Evolutionary conservation across 192 early-diverging fungal genomes (phyloP).

Genomic region (Backusella mclennaniae): DNA sequence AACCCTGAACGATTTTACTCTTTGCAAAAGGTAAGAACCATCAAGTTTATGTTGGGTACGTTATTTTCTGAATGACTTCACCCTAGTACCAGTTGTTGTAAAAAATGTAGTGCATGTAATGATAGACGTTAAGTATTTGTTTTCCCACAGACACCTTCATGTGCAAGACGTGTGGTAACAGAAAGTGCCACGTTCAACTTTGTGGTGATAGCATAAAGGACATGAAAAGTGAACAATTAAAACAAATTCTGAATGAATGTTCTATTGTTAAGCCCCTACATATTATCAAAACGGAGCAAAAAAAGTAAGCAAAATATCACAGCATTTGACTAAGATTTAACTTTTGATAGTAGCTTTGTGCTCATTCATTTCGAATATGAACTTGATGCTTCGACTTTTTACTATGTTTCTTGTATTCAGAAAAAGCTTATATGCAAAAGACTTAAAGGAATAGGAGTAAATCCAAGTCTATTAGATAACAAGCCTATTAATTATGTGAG

Average conservation of each 20-base stretch:
- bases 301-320: neutral
- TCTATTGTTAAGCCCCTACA: slow-evolving; percentile 5
- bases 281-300: neutral
- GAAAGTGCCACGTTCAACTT: neutral
- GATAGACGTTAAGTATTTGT: too few species aligned
- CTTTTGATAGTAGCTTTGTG: neutral
- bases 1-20: too few species aligned
- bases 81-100: too few species aligned
- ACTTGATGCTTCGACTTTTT: slow-evolving; percentile 7
- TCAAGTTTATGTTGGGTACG: too few species aligned
- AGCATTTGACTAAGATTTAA: slow-evolving; percentile 3
- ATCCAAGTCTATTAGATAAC: neutral
- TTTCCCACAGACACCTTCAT: neutral
- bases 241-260: neutral
- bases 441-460: neutral
- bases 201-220: neutral
- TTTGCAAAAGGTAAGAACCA: too few species aligned
- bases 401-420: neutral
- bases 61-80: too few species aligned
- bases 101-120: too few species aligned
- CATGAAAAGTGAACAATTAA: neutral
- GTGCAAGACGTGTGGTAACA: slow-evolving; percentile 7
- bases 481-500: neutral
- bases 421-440: neutral
- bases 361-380: neutral